phyloP scores from a whole-genome alignment of 257 asterid species.

The Nicotiana tomentosiformis region DNA sequence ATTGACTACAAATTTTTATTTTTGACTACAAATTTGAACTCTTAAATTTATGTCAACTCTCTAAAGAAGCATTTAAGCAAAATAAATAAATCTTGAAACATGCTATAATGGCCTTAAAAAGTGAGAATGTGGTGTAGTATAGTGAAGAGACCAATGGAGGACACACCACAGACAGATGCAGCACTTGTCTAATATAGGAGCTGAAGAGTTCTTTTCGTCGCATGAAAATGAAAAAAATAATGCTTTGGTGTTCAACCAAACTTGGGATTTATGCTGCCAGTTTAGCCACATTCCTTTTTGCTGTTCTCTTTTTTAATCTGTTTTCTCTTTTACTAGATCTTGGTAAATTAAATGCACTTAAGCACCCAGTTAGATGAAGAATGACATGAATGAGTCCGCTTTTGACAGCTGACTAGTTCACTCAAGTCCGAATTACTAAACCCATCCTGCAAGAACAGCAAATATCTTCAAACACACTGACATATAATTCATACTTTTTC shows the following conservation, averaged over 20 bases:
- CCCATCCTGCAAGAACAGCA: not conserved
- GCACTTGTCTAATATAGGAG: not conserved
- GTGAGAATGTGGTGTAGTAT: not conserved
- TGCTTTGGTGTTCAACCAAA: not conserved
- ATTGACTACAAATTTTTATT: no score
- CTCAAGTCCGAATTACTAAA: not conserved
- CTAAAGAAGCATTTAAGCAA: not conserved
- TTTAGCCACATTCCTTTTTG: no score
- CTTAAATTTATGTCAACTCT: not conserved
- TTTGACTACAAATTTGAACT: not conserved
- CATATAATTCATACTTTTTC: not conserved
- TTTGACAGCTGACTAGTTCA: not conserved
- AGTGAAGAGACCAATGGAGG: not conserved
- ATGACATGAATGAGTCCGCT: not conserved
- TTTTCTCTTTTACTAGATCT: not conserved
- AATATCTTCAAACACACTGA: no score
- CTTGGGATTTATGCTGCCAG: not conserved
- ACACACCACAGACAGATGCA: not conserved
- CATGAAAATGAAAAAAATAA: no score
- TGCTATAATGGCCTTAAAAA: no score
- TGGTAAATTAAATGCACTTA: not conserved
- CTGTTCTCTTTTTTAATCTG: no score
- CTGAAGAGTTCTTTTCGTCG: not conserved
- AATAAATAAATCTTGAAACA: not conserved
- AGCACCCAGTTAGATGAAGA: not conserved